Evolutionary conservation across 805 yeast species (phyloP), one percentile per base, ranked within the genome.

Genomic region (Candida maris): DNA sequence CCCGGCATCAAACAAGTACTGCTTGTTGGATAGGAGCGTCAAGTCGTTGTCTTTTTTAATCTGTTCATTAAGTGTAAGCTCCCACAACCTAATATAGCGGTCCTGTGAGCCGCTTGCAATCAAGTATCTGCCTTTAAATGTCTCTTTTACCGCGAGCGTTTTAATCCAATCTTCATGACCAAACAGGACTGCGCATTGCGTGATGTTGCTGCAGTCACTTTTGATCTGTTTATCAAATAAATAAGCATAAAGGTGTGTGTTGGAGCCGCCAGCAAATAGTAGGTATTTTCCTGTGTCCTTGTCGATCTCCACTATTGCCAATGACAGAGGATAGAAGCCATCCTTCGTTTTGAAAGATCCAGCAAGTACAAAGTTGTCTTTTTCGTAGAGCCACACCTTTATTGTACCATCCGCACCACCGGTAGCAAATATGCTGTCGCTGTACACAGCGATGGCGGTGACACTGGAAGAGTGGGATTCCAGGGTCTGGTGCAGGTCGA

Each of bases 161-260:
- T 84, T 83, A 34, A 93, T 75, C 99, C 99, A 93, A 60, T 89
- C 96, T 61, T 93, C 98, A 57, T 93, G 98, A 4, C 99, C 98
- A 19, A 79, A 71, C 22, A 93, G 61, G 6, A 64, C 64, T 1
- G 88, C 83, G 20, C 69, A 65, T 35, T 63, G 65, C 6, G 49
- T 35, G 27, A 70, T 62, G 9, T 46, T 38, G 3, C 33, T 27
- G 5, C 41, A 34, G 8, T 45, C 51, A 42, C 31, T 28, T 7
- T 7, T 13, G 14, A 10, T 8, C 28, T 25, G 16, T 7, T 25
- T n/a, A 8, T 9, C 9, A 6, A 28, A 16, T 6, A 28, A 6
- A 48, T 75, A 77, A 4, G 85, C 67, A 40, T 69, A 77, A 4
- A 89, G 52, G 21, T 57, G 52, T 7, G 71, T 56, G 12, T 70